Evolutionary conservation across 805 yeast species (phyloP), one percentile per base, ranked within the genome.

Genomic region (Helenozyma rhizophorensis): DNA sequence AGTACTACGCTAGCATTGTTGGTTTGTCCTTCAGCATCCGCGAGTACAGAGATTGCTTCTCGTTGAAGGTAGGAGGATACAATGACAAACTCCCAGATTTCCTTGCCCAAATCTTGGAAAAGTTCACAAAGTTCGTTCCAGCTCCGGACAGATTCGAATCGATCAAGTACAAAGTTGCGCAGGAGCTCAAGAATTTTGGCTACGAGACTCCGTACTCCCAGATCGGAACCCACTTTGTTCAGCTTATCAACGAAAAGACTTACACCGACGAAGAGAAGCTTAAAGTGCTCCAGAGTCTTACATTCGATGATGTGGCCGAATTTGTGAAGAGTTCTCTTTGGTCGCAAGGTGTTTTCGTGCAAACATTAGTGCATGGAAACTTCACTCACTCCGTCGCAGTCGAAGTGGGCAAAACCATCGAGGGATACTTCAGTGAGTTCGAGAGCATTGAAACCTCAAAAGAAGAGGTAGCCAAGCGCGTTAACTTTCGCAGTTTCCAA

Each of bases 1-100:
- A 86, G 8, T 90, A 90, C 50, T 83, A 84, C 51, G 97, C 98
- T 1, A 73, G 77, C 7, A 68, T 88, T 34, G 96, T 93, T 2
- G 93, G 93, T 1, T 69, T 87, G 36, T 62, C 70, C 32, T 78
- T 78, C 37, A 59, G 69, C 2, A 67, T 89, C 25, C 58, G 68
- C 19, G 63, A 74, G 37, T 74, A 81, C 34, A 72, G 81, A 41
- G 87, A 80, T 44, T 95, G 96, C 0, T 50, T 89, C 25, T 28
- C 42, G 9, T 51, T 90, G 27, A 75, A 74, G 29, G 65, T 87
- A 14, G 65, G 70, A 24, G 98, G 98, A 2, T 93, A 81, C 56
- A 85, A 83, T 45, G 90, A 93, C 56, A 90, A 90, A 50, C 62
- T 87, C 28, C 70, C 74, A 13, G 72, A 70, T 10, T 68, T 90